phyloP scores from a whole-genome alignment of 2,329 filamentous ascomycete species.

The Nemania sp. region DNA sequence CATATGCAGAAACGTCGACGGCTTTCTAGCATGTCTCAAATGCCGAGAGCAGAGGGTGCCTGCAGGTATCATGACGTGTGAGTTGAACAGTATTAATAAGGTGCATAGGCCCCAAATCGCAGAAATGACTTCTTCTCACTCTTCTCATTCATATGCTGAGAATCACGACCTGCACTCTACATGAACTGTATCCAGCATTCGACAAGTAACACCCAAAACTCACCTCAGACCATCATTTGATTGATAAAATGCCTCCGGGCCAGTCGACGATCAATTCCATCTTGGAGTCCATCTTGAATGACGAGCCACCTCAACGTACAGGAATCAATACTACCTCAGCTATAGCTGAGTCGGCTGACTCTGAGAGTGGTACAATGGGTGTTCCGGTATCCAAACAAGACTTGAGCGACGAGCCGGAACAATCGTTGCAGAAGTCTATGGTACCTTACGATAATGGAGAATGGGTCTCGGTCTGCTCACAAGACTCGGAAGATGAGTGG shows the following conservation, averaged over 20 bases:
- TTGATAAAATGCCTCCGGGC: background rate
- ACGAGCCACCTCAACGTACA: background rate
- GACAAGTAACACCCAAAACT: background rate
- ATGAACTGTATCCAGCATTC: too few relatives aligned
- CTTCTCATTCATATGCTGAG: too few relatives aligned
- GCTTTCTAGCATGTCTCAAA: too few relatives aligned
- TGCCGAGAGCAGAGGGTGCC: too few relatives aligned
- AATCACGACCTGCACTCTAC: too few relatives aligned
- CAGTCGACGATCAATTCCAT: too few relatives aligned
- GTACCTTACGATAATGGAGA: background rate
- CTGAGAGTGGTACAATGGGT: background rate
- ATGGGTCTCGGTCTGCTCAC: slow-evolving; percentile 1
- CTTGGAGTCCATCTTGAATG: too few relatives aligned
- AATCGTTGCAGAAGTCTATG: background rate
- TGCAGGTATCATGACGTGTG: too few relatives aligned
- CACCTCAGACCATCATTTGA: background rate
- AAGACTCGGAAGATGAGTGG: background rate
- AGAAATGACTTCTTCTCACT: too few relatives aligned
- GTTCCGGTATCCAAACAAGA: background rate
- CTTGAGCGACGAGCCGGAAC: background rate
- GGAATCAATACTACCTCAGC: background rate
- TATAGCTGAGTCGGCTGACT: background rate
- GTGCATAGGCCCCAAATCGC: too few relatives aligned
- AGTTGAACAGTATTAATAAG: too few relatives aligned
- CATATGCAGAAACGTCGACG: too few relatives aligned